Percentiles rank a stretch among this genome's conserved stretches.
phyloP scores from a whole-genome alignment of 2,329 filamentous ascomycete genomes.

The Fusarium sp. region DNA sequence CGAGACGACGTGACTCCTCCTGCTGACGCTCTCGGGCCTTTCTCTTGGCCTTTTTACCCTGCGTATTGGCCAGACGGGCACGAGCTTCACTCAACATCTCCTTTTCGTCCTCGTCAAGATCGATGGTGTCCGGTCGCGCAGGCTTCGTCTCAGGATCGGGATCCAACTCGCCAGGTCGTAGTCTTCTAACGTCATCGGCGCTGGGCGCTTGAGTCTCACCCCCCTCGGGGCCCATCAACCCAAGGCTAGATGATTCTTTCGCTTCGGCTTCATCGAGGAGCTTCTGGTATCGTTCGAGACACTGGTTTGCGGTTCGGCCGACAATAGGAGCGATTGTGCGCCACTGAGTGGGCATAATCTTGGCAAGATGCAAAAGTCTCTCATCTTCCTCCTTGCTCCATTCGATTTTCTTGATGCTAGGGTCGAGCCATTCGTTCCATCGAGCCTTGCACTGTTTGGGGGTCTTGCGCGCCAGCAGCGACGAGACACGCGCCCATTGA shows the following conservation, averaged over 20 bases:
- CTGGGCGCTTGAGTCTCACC: conserved; percentile 88
- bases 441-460: conserved; percentile 99
- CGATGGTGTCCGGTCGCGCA: conserved; percentile 94
- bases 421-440: conserved; percentile 98
- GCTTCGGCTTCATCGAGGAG: conserved; percentile 95
- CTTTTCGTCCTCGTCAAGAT: conserved; percentile 98
- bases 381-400: conserved; percentile 99
- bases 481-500: conserved; percentile 98
- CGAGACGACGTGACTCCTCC: conserved; percentile 91
- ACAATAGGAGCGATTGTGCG: conserved; percentile 97
- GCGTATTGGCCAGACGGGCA: conserved; percentile 94
- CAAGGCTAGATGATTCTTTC: conserved; percentile 84
- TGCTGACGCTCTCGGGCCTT: conserved; percentile 96
- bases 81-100: conserved; percentile 99
- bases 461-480: conserved; percentile 94
- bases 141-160: conserved; percentile 98
- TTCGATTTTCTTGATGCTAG: conserved; percentile 97
- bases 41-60: conserved; percentile 98
- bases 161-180: conserved; percentile 93
- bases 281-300: conserved; percentile 95
- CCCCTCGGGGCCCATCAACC: conserved; percentile 85
- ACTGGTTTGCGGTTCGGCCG: conserved; percentile 95
- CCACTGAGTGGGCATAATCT: conserved; percentile 99
- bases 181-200: conserved; percentile 88
- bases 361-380: conserved; percentile 94